Evolutionary conservation across 805 yeast genomes (phyloP).

Genomic region (Myxozyma geophila): DNA sequence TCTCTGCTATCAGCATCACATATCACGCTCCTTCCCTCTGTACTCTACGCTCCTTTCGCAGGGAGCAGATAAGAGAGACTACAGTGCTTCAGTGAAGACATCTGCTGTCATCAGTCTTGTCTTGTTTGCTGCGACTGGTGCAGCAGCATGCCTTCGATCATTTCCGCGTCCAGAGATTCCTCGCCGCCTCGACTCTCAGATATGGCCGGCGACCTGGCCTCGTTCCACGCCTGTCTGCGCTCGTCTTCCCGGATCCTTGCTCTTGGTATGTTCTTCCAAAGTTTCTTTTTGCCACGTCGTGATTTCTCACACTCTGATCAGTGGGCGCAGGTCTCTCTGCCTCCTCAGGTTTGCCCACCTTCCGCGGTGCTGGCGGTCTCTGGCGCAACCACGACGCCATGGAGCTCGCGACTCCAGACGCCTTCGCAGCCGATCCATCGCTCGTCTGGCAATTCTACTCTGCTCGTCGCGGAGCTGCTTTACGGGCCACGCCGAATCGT

Average conservation of each 20-base stretch:
- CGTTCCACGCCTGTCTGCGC: slow-evolving; percentile 46
- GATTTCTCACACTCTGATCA: background rate
- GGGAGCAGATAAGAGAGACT: no score
- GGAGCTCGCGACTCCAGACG: slow-evolving; percentile 91
- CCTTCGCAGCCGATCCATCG: slow-evolving; percentile 80
- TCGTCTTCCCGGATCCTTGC: slow-evolving; percentile 46
- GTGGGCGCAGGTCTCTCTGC: slow-evolving; percentile 82
- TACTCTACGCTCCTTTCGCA: no score
- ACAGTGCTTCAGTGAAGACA: background rate
- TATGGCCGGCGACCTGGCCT: slow-evolving; percentile 34
- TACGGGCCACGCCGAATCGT: slow-evolving; percentile 68
- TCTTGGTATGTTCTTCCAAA: slow-evolving; percentile 36
- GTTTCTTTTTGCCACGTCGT: background rate
- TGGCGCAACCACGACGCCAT: slow-evolving; percentile 80
- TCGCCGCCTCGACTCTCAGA: slow-evolving; percentile 15
- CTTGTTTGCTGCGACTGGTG: background rate
- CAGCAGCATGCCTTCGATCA: slow-evolving; percentile 9
- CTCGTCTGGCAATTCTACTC: slow-evolving; percentile 87
- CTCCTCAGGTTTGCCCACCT: slow-evolving; percentile 75
- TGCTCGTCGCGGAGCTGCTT: slow-evolving; percentile 66
- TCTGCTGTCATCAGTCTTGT: background rate
- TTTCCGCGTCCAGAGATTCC: slow-evolving; percentile 4
- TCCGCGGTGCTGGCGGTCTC: slow-evolving; percentile 70
- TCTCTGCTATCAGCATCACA: no score
- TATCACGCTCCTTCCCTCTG: no score